Evolutionary conservation across 2,329 filamentous ascomycete genomes (phyloP).

Genomic region (Fusarium sp.): DNA sequence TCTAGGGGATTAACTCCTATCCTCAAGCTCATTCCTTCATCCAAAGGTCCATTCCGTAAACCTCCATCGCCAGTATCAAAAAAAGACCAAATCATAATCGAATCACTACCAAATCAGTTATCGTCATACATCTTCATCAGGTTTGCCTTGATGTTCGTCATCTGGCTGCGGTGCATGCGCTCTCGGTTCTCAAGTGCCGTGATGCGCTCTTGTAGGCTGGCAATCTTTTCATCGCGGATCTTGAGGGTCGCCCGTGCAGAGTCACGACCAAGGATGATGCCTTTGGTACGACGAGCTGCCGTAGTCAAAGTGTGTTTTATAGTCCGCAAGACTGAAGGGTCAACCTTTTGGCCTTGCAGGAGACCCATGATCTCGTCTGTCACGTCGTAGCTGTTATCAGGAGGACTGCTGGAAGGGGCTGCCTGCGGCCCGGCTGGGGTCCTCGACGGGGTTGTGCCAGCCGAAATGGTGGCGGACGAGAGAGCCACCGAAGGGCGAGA

Average conservation of each 20-base stretch:
- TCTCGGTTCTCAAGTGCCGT: constrained; percentile 54
- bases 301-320: constrained; percentile 62
- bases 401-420: constrained; percentile 27
- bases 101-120: constrained; percentile 35
- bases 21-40: neutral
- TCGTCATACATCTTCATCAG: constrained; percentile 53
- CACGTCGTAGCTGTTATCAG: constrained; percentile 48
- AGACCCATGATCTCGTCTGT: constrained; percentile 62
- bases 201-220: constrained; percentile 52
- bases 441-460: constrained; percentile 28
- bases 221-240: constrained; percentile 66
- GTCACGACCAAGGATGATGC: constrained; percentile 74
- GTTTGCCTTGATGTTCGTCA: constrained; percentile 53
- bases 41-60: neutral
- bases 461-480: constrained; percentile 24
- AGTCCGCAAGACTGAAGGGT: constrained; percentile 48
- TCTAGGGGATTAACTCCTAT: neutral
- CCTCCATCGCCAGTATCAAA: neutral
- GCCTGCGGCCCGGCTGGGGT: constrained; percentile 1
- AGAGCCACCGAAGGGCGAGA: constrained; percentile 1
- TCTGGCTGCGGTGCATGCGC: constrained; percentile 45
- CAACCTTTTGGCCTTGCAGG: constrained; percentile 58
- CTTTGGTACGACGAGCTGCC: constrained; percentile 69
- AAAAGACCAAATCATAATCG: neutral
- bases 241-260: constrained; percentile 71